Base-by-base conservation (phyloP, 768 basidiomycete species). In the Saitozyma sp. region DNA sequence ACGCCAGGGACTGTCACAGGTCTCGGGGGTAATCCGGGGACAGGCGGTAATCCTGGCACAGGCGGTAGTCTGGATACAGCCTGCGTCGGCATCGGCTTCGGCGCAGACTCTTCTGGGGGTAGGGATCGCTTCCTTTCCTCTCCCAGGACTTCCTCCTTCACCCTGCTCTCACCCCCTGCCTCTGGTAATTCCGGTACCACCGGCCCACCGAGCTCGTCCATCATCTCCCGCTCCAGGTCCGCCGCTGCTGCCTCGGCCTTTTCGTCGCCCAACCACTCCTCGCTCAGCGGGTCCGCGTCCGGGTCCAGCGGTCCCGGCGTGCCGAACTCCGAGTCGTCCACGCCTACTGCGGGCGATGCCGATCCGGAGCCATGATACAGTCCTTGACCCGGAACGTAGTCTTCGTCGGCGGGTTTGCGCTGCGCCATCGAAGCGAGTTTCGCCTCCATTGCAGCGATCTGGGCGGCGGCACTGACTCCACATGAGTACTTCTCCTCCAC, bases 371-470 rank as follows among this genome's bases (percentile, higher is more conserved):
- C 29, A 29, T 29, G 29, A 29, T 29, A 29, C 29, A 56, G 50
- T 9, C 40, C 38, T 37, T 62, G 50, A 19, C 73, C 73, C 6
- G 73, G 73, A 10, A 74, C 51, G 45, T 69, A 74, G 48, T 69
- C 64, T 51, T 74, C 73, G 49, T 70, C 73, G 6, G 62, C 56
- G 2, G 73, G 73, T 64, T 74, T 74, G 7, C 62, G 68, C 52
- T 70, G 72, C 69, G 87, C 86, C 85, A 96, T 86, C 65, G 91
- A 86, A 16, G 87, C 85, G 20, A 99, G 83, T 79, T 99, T 99
- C 2, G 95, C 95, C 80, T 99, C 96, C 84, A 97, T 89, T 72
- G 88, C 85, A 8, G 93, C 92, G 69, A 99, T 99, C 80, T 97
- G 96, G 69, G 87, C 87, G 50, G 84, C 82, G 1, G 91, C 93